Evolutionary conservation across 2,329 filamentous ascomycete species (phyloP), one percentile per base, ranked within the genome.

Genomic region (Pestalotiopsis sp.): DNA sequence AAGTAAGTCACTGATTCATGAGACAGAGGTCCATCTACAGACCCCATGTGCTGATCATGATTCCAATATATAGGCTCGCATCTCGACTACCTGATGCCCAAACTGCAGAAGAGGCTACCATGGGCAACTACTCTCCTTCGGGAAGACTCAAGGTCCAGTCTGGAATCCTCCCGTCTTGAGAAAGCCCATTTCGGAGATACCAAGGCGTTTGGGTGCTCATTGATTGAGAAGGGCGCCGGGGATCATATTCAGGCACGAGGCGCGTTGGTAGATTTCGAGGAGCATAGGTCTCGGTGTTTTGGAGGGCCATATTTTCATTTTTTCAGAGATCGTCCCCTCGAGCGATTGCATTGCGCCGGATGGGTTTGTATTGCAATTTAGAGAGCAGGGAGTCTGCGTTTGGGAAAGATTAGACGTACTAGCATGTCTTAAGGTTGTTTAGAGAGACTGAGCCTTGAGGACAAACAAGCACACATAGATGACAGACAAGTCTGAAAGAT

Each of bases 1-100:
- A 90, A 86, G 92, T 93, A 81, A 75, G 88, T 80, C 40, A 22
- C 48, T 59, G 65, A 62, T 62, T 26, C 40, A 10, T 2, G n/a
- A 20, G 10, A 40, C 20, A 44, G 14, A 30, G 20, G 20, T 48
- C 7, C 30, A 35, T 35, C 30, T 30, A 24, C 30, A 38, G 35
- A 62, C 38, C 5, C 64, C 39, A 24, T 69, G 57, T 35, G 48
- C 38, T 44, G 20, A 48, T 63, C 38, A 48, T 26, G n/a, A 60
- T 20, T 35, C 4, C 13, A 60, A 14, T 61, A 11, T 7, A 9
- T n/a, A 55, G 40, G 57, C 61, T 62, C 40, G 26, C 20, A 14
- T 62, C 60, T 24, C 38, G 60, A 24, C 38, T 63, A 48, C 60
- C 58, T 61, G 30, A 40, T 35, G 35, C 35, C 17, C 13, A 39